Percentiles rank a stretch among this genome's conserved stretches.
These are phyloP conservation scores for Podospora tetraspora DNA, from an alignment of 495 filamentous ascomycete genomes.

Conservation along the genomic window DNA sequence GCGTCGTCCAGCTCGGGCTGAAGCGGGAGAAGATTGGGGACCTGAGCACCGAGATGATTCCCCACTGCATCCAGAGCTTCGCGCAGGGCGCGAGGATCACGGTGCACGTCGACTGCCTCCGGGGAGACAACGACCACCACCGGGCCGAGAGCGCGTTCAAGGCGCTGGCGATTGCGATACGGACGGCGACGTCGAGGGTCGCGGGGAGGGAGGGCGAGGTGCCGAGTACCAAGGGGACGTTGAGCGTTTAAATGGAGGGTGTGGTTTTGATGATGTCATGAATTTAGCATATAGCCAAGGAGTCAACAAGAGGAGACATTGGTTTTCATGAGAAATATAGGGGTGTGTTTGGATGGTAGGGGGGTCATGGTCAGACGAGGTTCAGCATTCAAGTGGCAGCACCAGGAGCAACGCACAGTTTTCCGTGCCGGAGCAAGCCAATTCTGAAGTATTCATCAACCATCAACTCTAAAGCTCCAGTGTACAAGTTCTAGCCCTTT, in stretches of 20 bases:
- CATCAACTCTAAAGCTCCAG: not conserved
- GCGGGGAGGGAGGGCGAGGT: conserved; percentile 82
- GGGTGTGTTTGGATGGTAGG: not conserved
- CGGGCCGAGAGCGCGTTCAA: conserved; percentile 96
- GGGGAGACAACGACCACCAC: conserved; percentile 93
- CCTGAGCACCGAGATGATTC: conserved; percentile 92
- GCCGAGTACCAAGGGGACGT: conserved; percentile 87
- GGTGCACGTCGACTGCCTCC: conserved; percentile 82
- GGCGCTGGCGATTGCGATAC: conserved; percentile 80
- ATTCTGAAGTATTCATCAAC: not conserved
- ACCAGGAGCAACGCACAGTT: not conserved
- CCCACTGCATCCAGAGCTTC: conserved; percentile 90
- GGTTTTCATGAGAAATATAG: not conserved
- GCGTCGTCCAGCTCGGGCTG: conserved; percentile 74
- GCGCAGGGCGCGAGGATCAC: conserved; percentile 87
- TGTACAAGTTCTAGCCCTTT: not conserved
- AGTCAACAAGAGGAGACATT: not conserved
- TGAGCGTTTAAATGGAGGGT: conserved; percentile 38
- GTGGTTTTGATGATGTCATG: not conserved
- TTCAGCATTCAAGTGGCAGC: not conserved
- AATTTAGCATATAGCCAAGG: not conserved
- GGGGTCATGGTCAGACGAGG: not conserved
- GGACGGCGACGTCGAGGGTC: conserved; percentile 66
- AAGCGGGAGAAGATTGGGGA: conserved; percentile 88
- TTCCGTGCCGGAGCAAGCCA: not conserved